Base-by-base conservation (phyloP, 2,329 filamentous ascomycete species). In the Plenodomus tracheiphilus region DNA sequence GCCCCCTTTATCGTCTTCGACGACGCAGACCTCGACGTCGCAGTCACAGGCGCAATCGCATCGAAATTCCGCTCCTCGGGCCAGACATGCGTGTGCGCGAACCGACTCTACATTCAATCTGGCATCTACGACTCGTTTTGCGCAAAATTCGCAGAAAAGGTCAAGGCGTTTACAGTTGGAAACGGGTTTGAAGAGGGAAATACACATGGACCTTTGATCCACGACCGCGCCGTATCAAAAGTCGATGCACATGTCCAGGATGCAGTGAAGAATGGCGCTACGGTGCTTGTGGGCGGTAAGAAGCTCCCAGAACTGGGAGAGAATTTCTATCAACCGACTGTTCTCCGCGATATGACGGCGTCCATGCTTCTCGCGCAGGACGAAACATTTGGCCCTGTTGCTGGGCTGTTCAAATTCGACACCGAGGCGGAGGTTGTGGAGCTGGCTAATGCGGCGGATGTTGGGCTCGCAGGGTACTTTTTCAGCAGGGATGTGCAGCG, bases 1-100 rank as follows among this genome's bases (percentile, higher is more conserved):
- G 89, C 93, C 0, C 93, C 93, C 1, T 96, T 97, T 70, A 97
- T 97, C 59, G 91, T 97, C 28, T 97, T 97, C 67, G 91, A 97
- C 66, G 93, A 97, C 66, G 89, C 93, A 17, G 90, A 97, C 68
- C 76, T 97, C 17, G 92, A 97, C 50, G 77, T 79, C 4, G 94
- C 94, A 2, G 91, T 97, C 1, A 77, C 84, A 0, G 93, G 92
- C 20, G 91, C 91, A 40, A 83, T 97, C 45, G 78, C 86, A 19
- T 92, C 85, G 65, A 99, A 97, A 74, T 97, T 97, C 84, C 88
- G 94, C 46, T 91, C 87, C 32, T 95, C 90, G 0, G 94, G 94
- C 30, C 94, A 99, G 79, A 97, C 94, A 0, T 99, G 94, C 72
- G 92, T 97, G 4, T 80, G 78, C 56, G 79, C 79, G 20, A 95